Percentiles rank a stretch among this genome's conserved stretches.
Evolutionary conservation across 2,329 filamentous ascomycete genomes (phyloP).

Genomic region (Cercospora berteroae): DNA sequence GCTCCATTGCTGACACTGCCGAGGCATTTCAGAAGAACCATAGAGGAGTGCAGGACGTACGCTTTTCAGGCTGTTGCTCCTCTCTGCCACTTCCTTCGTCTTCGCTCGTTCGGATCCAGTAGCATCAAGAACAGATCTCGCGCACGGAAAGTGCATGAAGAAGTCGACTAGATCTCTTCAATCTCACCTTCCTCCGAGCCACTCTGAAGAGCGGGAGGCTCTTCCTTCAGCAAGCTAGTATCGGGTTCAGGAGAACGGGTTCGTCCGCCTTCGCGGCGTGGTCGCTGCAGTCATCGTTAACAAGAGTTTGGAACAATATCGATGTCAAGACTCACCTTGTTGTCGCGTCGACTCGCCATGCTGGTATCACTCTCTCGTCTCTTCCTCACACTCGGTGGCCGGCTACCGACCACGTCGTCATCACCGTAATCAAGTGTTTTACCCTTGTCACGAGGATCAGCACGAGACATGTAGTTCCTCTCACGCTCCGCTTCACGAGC

Average conservation of each 20-base stretch:
- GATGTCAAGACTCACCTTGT: constrained; percentile 40
- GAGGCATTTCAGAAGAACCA: background rate
- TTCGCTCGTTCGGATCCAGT: background rate
- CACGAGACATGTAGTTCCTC: constrained; percentile 75
- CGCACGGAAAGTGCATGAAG: background rate
- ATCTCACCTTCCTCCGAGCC: constrained; percentile 98
- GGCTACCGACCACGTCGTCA: constrained; percentile 50
- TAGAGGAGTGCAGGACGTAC: background rate
- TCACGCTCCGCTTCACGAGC: constrained; percentile 90
- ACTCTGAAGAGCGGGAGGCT: constrained; percentile 62
- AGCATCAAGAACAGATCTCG: background rate
- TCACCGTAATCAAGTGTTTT: constrained; percentile 93
- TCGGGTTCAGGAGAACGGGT: constrained; percentile 28
- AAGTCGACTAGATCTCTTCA: constrained; percentile 62
- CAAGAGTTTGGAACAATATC: background rate
- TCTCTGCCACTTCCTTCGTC: background rate
- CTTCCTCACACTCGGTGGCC: constrained; percentile 61
- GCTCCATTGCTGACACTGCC: background rate
- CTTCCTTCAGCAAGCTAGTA: constrained; percentile 45
- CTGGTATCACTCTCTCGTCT: constrained; percentile 63
- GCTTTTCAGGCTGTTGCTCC: background rate
- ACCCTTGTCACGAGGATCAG: constrained; percentile 74
- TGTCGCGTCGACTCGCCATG: constrained; percentile 40
- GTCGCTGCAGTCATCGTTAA: constrained; percentile 23
- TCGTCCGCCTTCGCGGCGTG: constrained; percentile 19